Base-by-base conservation (phyloP, 768 basidiomycete species). In the Piloderma croceum region DNA sequence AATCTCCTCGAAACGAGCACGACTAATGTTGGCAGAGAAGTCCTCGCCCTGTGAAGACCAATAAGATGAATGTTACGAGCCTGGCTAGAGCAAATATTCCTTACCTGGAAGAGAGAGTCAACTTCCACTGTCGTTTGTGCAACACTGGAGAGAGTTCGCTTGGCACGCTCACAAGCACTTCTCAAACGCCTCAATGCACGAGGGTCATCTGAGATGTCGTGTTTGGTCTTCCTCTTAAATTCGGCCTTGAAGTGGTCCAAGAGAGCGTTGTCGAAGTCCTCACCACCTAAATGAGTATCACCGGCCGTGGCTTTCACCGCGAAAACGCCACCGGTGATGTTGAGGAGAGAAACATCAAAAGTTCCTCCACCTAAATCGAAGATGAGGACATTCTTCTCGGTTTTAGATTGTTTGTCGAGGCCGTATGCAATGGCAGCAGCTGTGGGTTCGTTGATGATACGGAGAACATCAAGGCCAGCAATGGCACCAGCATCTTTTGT, bases 391-490 rank as follows among this genome's bases (percentile, higher is more conserved):
- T 94, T 97, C 70, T 90, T 91, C 77, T 98, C 94, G 46, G 79
- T 71, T 68, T 88, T 90, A 59, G 85, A 81, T 71, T 96, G 90
- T 60, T 88, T 85, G 66, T 98, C 96, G 42, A 90, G 84, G 76
- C 96, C 96, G 64, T 97, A 97, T 37, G 96, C 96, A 53, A 99
- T 97, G 60, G 96, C 96, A 43, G 96, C 96, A 38, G 96, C 96
- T 40, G 96, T 99, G 48, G 96, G 96, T 74, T 99, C 96, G 71
- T 99, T 99, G 76, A 99, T 99, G 76, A 99, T 99, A 71, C 96
- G 94, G 68, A 99, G 90, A 55, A 99, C 92, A 61, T 99, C 93
- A 48, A 99, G 89, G 49, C 96, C 96, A 57, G 96, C 79, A 53
- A 99, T 99, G 54, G 88, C 77, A 67, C 96, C 96, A 48, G 96